Conservation (phyloP, 2,329 filamentous ascomycete species). For the Amauroascus niger region DNA sequence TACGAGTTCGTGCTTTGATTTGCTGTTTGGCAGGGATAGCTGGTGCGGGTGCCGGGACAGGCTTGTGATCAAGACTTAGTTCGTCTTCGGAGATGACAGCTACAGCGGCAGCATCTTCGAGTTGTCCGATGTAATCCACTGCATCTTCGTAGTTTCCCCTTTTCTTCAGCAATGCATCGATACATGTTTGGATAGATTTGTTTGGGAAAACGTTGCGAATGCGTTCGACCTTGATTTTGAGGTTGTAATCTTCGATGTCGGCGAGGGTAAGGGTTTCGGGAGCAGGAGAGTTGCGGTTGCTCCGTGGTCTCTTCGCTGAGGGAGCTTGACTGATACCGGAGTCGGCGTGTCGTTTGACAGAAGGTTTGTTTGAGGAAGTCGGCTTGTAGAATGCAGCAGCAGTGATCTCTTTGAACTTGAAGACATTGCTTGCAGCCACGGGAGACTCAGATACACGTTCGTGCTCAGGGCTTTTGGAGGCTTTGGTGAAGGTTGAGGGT, state of each 20-base stretch:
- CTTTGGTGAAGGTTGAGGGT: slow-evolving; percentile 47
- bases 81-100: slow-evolving; percentile 37
- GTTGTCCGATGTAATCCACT: slow-evolving; percentile 38
- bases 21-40: slow-evolving; percentile 40
- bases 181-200: slow-evolving; percentile 39
- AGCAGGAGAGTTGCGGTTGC: slow-evolving; percentile 17
- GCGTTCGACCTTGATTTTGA: slow-evolving; percentile 44
- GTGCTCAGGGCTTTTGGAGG: slow-evolving; percentile 33
- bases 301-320: slow-evolving; percentile 24
- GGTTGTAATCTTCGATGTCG: slow-evolving; percentile 43
- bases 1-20: slow-evolving; percentile 46
- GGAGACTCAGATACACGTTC: slow-evolving; percentile 34
- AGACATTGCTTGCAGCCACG: slow-evolving; percentile 21
- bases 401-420: slow-evolving; percentile 38
- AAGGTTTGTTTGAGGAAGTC: slow-evolving; percentile 12
- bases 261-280: slow-evolving; percentile 37
- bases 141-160: slow-evolving; percentile 49
- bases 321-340: slow-evolving; percentile 26
- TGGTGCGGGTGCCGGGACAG: slow-evolving; percentile 9
- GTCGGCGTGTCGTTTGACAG: slow-evolving; percentile 34
- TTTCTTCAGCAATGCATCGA: slow-evolving; percentile 42
- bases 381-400: slow-evolving; percentile 36
- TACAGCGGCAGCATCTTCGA: slow-evolving; percentile 27
- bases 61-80: slow-evolving; percentile 23
- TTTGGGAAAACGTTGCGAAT: slow-evolving; percentile 43